A percentile compares a stretch with the other conserved stretches of the same genome.
phyloP scores from a whole-genome alignment of 352 stramenopile species.

The Pythium apleroticum region DNA sequence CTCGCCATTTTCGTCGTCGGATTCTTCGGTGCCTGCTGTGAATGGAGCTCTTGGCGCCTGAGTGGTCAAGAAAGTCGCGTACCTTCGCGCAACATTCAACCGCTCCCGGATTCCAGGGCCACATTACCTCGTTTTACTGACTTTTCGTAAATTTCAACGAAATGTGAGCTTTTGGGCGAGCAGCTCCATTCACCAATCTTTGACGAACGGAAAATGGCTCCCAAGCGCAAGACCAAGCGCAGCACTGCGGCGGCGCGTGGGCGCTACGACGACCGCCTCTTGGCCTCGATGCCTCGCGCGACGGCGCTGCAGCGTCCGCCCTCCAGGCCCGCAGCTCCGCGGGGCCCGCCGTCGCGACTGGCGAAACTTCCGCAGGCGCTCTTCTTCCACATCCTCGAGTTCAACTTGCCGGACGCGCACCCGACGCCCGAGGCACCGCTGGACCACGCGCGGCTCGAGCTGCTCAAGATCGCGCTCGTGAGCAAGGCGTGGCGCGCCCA shows the following conservation, averaged over 20 bases:
- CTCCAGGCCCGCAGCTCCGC: background rate
- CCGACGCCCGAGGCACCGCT: constrained; percentile 7
- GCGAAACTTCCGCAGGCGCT: constrained; percentile 4
- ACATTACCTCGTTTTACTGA: no score
- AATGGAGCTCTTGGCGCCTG: constrained; percentile 10
- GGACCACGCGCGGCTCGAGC: background rate
- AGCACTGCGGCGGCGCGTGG: background rate
- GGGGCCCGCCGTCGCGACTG: background rate
- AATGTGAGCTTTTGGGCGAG: no score
- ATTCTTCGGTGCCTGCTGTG: background rate
- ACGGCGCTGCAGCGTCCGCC: background rate
- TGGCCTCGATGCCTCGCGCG: background rate
- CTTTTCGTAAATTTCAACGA: no score
- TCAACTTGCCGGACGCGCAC: background rate
- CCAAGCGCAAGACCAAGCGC: constrained; percentile 3
- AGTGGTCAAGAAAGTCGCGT: constrained; percentile 20
- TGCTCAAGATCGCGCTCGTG: background rate
- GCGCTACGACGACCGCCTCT: background rate
- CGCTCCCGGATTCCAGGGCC: no score
- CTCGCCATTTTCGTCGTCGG: constrained; percentile 4
- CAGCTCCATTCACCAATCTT: no score
- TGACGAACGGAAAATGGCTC: background rate
- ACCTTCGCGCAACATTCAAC: constrained; percentile 1
- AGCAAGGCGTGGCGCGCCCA: constrained; percentile 9
- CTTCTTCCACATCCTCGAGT: constrained; percentile 5